These are phyloP conservation scores for Aspergillus affinis DNA, from an alignment of 495 filamentous ascomycete genomes.

Conservation along the genomic window DNA sequence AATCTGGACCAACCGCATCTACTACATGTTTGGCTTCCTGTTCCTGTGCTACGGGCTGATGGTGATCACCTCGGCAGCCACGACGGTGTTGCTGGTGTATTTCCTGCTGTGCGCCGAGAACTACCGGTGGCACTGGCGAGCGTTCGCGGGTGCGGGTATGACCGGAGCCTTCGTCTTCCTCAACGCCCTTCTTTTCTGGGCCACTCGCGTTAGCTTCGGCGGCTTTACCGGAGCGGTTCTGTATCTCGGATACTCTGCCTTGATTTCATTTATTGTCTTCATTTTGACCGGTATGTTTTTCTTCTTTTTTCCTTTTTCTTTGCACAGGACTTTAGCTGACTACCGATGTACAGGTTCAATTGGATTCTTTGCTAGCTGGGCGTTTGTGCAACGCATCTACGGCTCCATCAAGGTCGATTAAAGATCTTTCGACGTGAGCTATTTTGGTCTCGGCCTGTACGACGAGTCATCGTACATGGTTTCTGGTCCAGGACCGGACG, in stretches of 20 bases:
- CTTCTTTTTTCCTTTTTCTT: constrained; percentile 10
- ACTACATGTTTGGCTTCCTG: constrained; percentile 99
- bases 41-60: constrained; percentile 97
- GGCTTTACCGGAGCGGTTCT: constrained; percentile 82
- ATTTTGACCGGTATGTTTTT: constrained; percentile 77
- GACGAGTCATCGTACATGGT: background rate
- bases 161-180: constrained; percentile 87
- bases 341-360: constrained; percentile 71
- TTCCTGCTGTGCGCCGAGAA: constrained; percentile 94
- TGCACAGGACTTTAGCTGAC: constrained; percentile 18
- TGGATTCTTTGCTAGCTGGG: constrained; percentile 92
- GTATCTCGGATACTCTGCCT: constrained; percentile 87
- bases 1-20: constrained; percentile 96
- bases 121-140: constrained; percentile 98
- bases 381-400: constrained; percentile 92
- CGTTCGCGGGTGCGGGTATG: constrained; percentile 84
- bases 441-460: background rate
- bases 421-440: constrained; percentile 6
- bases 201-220: constrained; percentile 78
- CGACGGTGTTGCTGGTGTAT: constrained; percentile 90
- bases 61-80: constrained; percentile 91
- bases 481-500: background rate
- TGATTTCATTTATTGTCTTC: constrained; percentile 89
- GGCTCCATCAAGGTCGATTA: constrained; percentile 94
- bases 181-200: constrained; percentile 85